Conservation (phyloP, 371 early-diverging fungal genomes). For the Polyrhizophydium stewartii region DNA sequence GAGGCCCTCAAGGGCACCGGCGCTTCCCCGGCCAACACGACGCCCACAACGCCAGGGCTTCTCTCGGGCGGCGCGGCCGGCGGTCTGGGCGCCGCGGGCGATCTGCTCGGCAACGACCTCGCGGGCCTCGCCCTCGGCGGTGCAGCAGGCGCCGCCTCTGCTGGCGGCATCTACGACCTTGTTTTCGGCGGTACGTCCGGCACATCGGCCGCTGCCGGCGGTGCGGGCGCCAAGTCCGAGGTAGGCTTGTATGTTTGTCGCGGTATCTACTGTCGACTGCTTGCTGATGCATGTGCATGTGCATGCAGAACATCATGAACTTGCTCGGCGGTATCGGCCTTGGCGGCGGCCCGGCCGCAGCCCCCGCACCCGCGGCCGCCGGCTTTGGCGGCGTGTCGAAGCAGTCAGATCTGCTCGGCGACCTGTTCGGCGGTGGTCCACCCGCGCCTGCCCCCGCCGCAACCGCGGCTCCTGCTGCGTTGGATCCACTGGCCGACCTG, state of each 20-base stretch:
- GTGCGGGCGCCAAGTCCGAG: slow-evolving; percentile 13
- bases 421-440: slow-evolving; percentile 64
- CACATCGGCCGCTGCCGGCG: not conserved
- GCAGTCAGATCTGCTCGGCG: slow-evolving; percentile 71
- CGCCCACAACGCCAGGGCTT: not conserved
- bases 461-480: slow-evolving; percentile 21
- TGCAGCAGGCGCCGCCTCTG: not conserved
- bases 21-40: not conserved
- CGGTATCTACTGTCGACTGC: slow-evolving; percentile 22
- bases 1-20: slow-evolving; percentile 40
- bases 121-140: slow-evolving; percentile 9
- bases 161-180: slow-evolving; percentile 22
- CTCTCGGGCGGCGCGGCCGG: not conserved
- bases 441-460: slow-evolving; percentile 24
- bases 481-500: slow-evolving; percentile 22
- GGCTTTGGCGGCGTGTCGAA: slow-evolving; percentile 13
- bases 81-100: too few species aligned
- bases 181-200: slow-evolving; percentile 31
- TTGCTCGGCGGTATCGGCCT: slow-evolving; percentile 69
- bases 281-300: slow-evolving; percentile 5
- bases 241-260: too few species aligned
- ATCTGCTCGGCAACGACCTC: slow-evolving; percentile 24
- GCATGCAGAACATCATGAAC: slow-evolving; percentile 61
- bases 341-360: slow-evolving; percentile 31
- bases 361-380: slow-evolving; percentile 24